A percentile compares a stretch with the other conserved stretches of the same genome.
Conservation (phyloP, 2,329 filamentous ascomycete species). For the Lasiodiplodia theobromae region DNA sequence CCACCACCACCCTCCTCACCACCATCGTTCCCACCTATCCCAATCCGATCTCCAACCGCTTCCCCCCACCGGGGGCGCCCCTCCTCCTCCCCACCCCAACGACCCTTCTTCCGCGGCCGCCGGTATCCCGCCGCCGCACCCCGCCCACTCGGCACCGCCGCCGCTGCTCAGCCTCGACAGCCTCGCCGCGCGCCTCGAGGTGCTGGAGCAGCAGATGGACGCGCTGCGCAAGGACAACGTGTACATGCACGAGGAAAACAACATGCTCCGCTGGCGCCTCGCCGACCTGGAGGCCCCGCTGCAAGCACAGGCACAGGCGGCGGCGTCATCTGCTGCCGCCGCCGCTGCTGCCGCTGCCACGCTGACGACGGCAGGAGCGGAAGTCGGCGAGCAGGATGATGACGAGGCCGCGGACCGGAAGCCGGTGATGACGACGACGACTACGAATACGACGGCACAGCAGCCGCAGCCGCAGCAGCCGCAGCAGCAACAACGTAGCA, state of each 20-base stretch:
- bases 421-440: background rate
- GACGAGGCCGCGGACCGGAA: background rate
- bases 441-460: background rate
- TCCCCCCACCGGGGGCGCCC: background rate
- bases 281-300: background rate
- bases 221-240: background rate
- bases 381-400: background rate
- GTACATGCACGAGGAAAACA: conserved; percentile 1
- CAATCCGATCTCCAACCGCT: background rate
- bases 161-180: background rate
- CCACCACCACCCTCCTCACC: background rate
- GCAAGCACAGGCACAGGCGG: background rate
- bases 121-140: background rate
- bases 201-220: background rate
- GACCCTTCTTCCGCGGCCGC: background rate
- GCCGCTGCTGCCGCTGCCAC: too few species aligned
- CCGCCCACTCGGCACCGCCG: too few species aligned
- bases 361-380: background rate
- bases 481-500: background rate
- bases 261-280: conserved; percentile 5
- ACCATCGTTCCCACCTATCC: background rate
- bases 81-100: too few species aligned
- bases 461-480: background rate
- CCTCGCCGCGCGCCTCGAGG: background rate
- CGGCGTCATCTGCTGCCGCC: too few species aligned